Evolutionary conservation across 805 yeast species (phyloP), one percentile per base, ranked within the genome.

Genomic region (Nakazawaea wyomingensis): DNA sequence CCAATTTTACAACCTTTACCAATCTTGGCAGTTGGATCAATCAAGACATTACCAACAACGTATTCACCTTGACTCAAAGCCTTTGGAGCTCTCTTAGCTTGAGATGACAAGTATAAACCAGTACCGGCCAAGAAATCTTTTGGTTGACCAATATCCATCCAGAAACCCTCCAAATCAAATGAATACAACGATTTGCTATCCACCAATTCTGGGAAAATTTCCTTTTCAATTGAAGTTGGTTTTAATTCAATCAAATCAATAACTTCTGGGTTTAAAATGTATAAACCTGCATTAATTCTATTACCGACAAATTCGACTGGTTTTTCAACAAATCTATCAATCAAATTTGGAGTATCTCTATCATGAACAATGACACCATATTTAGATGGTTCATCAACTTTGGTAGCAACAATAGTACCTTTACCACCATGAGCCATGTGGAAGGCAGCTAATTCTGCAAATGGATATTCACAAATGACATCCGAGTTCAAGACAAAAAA

Each of bases 111-210:
- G 78, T 90, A 93, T 52, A 91, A 74, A 56, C 89, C 81, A 59
- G 97, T 87, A 68, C 99, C 99, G 48, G 96, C 82, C 53, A 93
- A 72, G 82, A 89, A 93, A 72, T 93, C 99, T 80, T 91, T 93
- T 78, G 99, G 99, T 77, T 93, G 99, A 69, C 99, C 99, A 56
- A 93, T 97, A 69, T 93, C 99, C 99, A 93, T 93, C 99, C 99
- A 93, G 86, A 82, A 93, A 54, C 99, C 98, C 76, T 93, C 97
- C 62, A 93, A 80, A 69, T 93, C 99, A 62, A 86, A 93, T 43
- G 98, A 90, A 78, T 82, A 93, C 60, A 93, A 78, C 48, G 83
- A 77, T 62, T 84, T 89, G 64, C 83, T 72, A 70, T 86, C 95
- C 54, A 95, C 97, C 59, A 93, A 79, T 59, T 74, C 71, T 60